Percentiles rank a stretch among this genome's conserved stretches.
These are phyloP conservation scores for Suillus hirtellus DNA, from an alignment of 768 basidiomycete genomes.

Conservation along the genomic window DNA sequence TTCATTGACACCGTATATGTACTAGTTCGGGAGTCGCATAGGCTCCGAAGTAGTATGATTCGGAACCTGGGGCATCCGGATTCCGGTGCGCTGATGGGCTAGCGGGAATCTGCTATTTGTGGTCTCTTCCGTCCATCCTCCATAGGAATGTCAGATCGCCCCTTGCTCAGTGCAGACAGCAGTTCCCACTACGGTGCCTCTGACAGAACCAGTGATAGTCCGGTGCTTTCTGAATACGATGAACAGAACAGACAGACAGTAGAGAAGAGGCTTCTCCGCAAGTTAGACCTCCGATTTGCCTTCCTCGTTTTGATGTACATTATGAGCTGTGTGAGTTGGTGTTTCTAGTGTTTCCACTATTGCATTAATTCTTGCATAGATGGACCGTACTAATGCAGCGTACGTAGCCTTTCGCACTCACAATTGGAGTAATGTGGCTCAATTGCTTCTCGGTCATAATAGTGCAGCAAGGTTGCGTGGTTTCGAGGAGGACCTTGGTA, in stretches of 20 bases:
- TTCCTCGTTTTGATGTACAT: conserved; percentile 48
- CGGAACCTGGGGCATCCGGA: background rate
- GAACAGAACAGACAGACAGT: conserved; percentile 39
- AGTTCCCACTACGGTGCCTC: background rate
- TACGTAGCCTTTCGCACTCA: conserved; percentile 28
- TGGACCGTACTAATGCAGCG: conserved; percentile 71
- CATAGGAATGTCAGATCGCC: conserved; percentile 1
- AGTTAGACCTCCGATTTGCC: conserved; percentile 44
- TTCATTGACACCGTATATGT: background rate
- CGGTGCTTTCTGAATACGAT: conserved; percentile 2
- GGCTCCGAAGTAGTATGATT: background rate
- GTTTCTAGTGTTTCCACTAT: background rate
- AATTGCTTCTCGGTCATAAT: conserved; percentile 23
- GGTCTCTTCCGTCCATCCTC: background rate
- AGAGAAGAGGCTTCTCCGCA: conserved; percentile 44
- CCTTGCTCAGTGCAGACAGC: background rate
- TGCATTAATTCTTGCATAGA: conserved; percentile 33
- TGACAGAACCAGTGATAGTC: background rate
- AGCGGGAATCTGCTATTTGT: background rate
- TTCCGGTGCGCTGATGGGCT: background rate
- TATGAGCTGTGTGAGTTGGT: conserved; percentile 43
- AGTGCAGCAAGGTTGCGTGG: conserved; percentile 70
- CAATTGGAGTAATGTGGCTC: background rate
- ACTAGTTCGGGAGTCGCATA: too few relatives aligned
- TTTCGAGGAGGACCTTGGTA: conserved; percentile 64